phyloP scores from a whole-genome alignment of 768 basidiomycete genomes.

The Boletus pseudo-olivaceus region DNA sequence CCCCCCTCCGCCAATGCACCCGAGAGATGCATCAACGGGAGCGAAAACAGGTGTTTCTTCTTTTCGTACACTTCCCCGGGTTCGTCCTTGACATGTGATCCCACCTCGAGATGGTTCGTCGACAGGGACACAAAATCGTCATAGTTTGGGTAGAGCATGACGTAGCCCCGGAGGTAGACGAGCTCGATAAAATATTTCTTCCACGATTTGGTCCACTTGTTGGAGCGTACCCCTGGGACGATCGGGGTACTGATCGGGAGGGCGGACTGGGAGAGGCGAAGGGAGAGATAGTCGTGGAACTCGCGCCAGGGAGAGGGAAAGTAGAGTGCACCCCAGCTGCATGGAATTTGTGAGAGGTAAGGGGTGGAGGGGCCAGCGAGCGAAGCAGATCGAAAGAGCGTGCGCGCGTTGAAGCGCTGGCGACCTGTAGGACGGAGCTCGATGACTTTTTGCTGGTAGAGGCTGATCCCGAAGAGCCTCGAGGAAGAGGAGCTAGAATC shows the following conservation, averaged over 20 bases:
- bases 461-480: conserved; percentile 72
- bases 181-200: conserved; percentile 90
- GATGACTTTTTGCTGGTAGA: conserved; percentile 83
- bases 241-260: conserved; percentile 39
- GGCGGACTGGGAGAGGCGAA: conserved; percentile 56
- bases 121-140: conserved; percentile 68
- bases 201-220: conserved; percentile 80
- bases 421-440: conserved; percentile 71
- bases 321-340: conserved; percentile 90
- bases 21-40: conserved; percentile 61
- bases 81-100: conserved; percentile 68
- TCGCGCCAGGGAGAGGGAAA: conserved; percentile 88
- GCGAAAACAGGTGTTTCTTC: conserved; percentile 60
- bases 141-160: conserved; percentile 90
- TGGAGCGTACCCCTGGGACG: conserved; percentile 76
- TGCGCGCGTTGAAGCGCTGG: conserved; percentile 61
- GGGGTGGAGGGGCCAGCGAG: conserved; percentile 52
- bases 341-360: conserved; percentile 83
- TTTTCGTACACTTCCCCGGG: conserved; percentile 44
- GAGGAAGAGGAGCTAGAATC: conserved; percentile 35
- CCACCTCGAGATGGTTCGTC: conserved; percentile 87
- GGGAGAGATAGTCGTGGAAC: conserved; percentile 72
- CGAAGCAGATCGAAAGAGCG: conserved; percentile 45
- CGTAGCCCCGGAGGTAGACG: conserved; percentile 74
- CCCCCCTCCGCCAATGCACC: conserved; percentile 10